Base-by-base conservation (phyloP, 2,329 filamentous ascomycete species). In the Rhynchosporium agropyri region DNA sequence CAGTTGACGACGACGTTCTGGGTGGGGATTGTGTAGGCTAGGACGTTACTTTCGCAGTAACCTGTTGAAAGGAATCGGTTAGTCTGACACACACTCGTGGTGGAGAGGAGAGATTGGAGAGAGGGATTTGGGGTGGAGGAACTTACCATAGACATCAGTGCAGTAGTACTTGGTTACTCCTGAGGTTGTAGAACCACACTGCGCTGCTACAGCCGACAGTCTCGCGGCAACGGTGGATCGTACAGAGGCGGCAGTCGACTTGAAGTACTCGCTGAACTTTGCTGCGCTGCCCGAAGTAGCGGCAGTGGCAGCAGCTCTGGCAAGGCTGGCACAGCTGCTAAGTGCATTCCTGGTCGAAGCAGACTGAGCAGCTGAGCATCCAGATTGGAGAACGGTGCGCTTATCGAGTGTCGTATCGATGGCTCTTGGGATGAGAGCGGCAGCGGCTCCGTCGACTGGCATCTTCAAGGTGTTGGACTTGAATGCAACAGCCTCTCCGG, bases 191-290 rank as follows among this genome's bases (percentile, higher is more conserved):
- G 81, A 81, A 58, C 78, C 75, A 63, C 86, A 87, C 74, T 89
- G 84, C 2, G 69, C 68, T 4, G 83, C 81, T 6, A 89, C 79
- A 51, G 78, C 77, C 59, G 79, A 79, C 59, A 88, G 80, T 31
- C 77, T 77, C n/a, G 71, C 74, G 2, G 83, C 78, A 6, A 89
- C 84, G 0, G 76, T 79, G 58, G 73, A 77, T 46, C 81, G 80
- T 9, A 78, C 78, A 3, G 74, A 65, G n/a, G 74, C 65, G 12
- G 76, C 74, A 33, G 81, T 82, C 0, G 81, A 81, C 76, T 87
- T 88, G 81, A 89, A 90, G 79, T 87, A 89, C 71, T 87, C 83
- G 42, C 74, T 75, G 68, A 88, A 75, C 70, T 80, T 84, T 68
- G 76, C 74, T 3, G 79, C 78, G 0, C 77, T 68, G 33, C 82